phyloP scores from a whole-genome alignment of 208 protist species.

The Vickermania spadyakhi region DNA sequence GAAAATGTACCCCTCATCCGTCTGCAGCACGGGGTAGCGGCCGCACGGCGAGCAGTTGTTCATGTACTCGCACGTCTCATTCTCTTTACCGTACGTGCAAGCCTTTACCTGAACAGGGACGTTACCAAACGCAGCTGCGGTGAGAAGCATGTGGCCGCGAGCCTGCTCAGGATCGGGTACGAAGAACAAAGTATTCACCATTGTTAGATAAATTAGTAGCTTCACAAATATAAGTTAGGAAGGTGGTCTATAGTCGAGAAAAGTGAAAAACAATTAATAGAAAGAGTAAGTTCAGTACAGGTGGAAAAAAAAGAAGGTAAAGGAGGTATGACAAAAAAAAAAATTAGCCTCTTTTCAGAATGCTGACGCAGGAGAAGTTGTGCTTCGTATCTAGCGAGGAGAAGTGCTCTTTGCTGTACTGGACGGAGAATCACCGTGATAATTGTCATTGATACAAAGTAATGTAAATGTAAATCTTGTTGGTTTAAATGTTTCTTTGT shows the following conservation, averaged over 20 bases:
- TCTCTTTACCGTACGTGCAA: conserved; percentile 41
- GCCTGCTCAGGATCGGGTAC: conserved; percentile 25
- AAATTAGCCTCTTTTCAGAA: no score
- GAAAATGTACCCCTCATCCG: conserved; percentile 75
- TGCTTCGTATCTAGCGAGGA: no score
- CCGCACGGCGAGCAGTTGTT: conserved; percentile 57
- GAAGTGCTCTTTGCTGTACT: no score
- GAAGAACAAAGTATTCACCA: conserved; percentile 30
- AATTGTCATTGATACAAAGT: no score
- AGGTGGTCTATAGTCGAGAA: neutral
- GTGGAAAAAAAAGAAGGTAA: conserved; percentile 4
- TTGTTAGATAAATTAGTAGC: conserved; percentile 8
- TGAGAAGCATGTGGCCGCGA: conserved; percentile 47
- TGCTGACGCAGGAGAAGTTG: no score
- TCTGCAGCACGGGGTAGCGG: conserved; percentile 67
- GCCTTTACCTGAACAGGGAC: conserved; percentile 33
- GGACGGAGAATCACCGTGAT: no score
- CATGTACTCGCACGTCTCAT: conserved; percentile 47
- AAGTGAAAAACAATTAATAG: neutral
- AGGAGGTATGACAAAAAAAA: neutral
- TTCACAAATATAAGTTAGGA: conserved; percentile 1
- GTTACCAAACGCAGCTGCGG: conserved; percentile 50
- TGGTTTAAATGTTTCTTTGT: no score
- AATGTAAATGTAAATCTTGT: no score
- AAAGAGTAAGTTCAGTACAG: conserved; percentile 2